These are phyloP conservation scores for Erucastrum elatum DNA, from an alignment of 345 rosid genomes.

Conservation along the genomic window DNA sequence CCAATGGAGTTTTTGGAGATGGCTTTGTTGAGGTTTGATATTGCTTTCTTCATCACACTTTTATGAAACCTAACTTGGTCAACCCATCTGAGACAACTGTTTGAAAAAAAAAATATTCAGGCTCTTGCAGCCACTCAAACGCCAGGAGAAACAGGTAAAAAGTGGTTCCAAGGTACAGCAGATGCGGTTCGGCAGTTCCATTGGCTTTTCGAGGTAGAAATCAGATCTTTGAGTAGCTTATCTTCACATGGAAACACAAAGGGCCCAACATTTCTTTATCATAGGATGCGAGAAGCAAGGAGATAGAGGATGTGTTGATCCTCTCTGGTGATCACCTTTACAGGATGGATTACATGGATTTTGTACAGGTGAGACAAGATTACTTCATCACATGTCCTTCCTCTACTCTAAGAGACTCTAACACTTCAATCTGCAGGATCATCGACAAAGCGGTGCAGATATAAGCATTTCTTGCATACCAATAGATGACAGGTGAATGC, in stretches of 20 bases:
- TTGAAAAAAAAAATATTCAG: slow-evolving; percentile 34
- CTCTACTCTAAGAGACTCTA: slow-evolving; percentile 13
- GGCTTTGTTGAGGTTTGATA: slow-evolving; percentile 76
- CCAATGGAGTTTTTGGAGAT: slow-evolving; percentile 77
- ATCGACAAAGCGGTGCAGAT: slow-evolving; percentile 90
- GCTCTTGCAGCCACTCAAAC: slow-evolving; percentile 95
- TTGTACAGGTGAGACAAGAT: slow-evolving; percentile 60
- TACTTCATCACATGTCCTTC: not conserved
- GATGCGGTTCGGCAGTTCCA: slow-evolving; percentile 97
- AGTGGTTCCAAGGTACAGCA: slow-evolving; percentile 92
- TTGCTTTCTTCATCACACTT: slow-evolving; percentile 13
- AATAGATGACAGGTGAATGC: slow-evolving; percentile 65
- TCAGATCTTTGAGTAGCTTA: not conserved
- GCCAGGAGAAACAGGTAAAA: slow-evolving; percentile 89
- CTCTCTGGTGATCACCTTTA: slow-evolving; percentile 94
- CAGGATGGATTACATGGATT: slow-evolving; percentile 94
- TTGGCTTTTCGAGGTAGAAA: slow-evolving; percentile 90
- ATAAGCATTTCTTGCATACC: slow-evolving; percentile 82
- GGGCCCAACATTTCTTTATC: not conserved
- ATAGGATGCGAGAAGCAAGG: slow-evolving; percentile 75
- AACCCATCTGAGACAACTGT: not conserved
- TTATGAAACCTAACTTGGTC: slow-evolving; percentile 2
- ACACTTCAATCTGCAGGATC: slow-evolving; percentile 57
- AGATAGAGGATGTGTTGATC: slow-evolving; percentile 85
- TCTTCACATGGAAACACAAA: slow-evolving; percentile 10